Evolutionary conservation across 1,139 yeast species (phyloP).

Genomic region (Lizanozyma gosingica): DNA sequence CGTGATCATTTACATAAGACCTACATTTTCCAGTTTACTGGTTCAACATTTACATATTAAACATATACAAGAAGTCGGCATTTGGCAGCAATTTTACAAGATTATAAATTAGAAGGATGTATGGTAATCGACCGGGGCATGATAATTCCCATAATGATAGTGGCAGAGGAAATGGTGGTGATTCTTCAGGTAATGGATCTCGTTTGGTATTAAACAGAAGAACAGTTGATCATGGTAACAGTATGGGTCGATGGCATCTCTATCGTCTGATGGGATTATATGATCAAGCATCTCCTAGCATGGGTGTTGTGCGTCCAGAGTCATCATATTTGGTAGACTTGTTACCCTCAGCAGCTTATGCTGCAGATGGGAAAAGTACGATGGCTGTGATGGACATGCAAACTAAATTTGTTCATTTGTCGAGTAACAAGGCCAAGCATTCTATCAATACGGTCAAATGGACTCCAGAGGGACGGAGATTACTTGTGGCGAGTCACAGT

Average conservation of each 20-base stretch:
- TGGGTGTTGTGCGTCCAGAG: constrained; percentile 67
- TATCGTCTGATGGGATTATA: constrained; percentile 46
- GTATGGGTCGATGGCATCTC: constrained; percentile 66
- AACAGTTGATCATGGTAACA: constrained; percentile 83
- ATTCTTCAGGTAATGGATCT: no score
- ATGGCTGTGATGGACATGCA: constrained; percentile 52
- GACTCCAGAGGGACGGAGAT: constrained; percentile 94
- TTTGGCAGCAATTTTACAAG: no score
- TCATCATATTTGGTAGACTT: constrained; percentile 65
- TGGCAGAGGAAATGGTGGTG: neutral
- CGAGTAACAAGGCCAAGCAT: constrained; percentile 86
- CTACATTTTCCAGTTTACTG: no score
- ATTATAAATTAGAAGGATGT: neutral
- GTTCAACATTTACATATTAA: no score
- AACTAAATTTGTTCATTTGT: constrained; percentile 81
- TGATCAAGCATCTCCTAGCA: constrained; percentile 27
- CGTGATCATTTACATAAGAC: no score
- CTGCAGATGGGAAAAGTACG: constrained; percentile 26
- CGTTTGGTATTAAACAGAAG: constrained; percentile 36
- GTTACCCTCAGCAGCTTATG: constrained; percentile 62
- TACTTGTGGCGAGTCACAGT: constrained; percentile 82
- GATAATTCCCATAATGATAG: neutral
- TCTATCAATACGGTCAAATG: constrained; percentile 85
- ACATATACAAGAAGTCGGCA: no score
- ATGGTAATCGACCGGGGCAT: neutral